phyloP scores from a whole-genome alignment of 441 rosid species.

The Corymbia calophylla region DNA sequence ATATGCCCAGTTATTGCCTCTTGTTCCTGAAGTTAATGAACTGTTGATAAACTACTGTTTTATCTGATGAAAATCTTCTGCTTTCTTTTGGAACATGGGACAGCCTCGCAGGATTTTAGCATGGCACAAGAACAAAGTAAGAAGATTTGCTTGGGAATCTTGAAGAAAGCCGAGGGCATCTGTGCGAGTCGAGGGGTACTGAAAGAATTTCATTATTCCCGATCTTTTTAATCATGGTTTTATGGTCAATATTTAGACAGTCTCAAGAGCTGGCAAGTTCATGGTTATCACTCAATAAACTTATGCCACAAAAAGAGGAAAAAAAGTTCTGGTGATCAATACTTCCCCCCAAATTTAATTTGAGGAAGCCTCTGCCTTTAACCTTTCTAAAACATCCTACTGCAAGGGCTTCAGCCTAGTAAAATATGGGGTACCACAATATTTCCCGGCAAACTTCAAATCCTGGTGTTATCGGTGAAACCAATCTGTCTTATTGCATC shows the following conservation, averaged over 20 bases:
- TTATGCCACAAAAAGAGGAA: background rate
- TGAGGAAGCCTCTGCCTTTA: background rate
- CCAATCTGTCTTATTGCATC: background rate
- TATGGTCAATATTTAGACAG: background rate
- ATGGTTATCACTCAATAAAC: background rate
- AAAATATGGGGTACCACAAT: background rate
- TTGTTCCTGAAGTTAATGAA: background rate
- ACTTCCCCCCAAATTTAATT: background rate
- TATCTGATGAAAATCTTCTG: background rate
- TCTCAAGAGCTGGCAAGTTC: background rate
- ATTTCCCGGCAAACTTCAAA: background rate
- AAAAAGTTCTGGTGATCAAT: background rate
- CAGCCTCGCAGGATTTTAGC: slow-evolving; percentile 16
- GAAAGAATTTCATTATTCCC: background rate
- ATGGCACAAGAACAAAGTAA: slow-evolving; percentile 13
- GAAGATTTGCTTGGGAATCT: slow-evolving; percentile 25
- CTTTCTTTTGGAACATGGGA: background rate
- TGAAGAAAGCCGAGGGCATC: slow-evolving; percentile 41
- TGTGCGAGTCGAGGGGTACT: slow-evolving; percentile 40
- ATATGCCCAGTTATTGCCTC: background rate
- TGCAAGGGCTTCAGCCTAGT: background rate
- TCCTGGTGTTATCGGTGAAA: background rate
- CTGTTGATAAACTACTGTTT: background rate
- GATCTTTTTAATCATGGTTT: background rate
- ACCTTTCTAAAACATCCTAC: background rate